phyloP scores from a whole-genome alignment of 148 eudicot genomes.

The Pharnaceum exiguum region DNA sequence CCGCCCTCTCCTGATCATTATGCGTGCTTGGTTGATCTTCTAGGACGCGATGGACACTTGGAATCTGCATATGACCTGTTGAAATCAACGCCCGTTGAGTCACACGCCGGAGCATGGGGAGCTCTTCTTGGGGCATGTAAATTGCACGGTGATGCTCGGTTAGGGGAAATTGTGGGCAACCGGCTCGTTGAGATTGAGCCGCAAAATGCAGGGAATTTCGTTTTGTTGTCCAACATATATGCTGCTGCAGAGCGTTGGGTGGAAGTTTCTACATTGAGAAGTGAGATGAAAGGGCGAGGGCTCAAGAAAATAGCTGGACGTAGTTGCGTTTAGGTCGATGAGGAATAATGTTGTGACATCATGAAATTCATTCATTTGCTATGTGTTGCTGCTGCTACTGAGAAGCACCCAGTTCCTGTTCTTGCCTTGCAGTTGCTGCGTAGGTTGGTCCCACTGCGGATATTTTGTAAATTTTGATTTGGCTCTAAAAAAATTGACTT shows the following conservation, averaged over 20 bases:
- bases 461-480: no score
- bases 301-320: conserved; percentile 43
- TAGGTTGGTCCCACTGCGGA: no score
- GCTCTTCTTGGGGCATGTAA: conserved; percentile 77
- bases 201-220: conserved; percentile 44
- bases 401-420: no score
- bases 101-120: conserved; percentile 68
- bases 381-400: no score
- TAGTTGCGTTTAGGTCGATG: conserved; percentile 37
- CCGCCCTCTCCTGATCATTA: conserved; percentile 60
- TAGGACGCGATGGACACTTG: conserved; percentile 59
- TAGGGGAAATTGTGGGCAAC: conserved; percentile 46
- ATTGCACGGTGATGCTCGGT: conserved; percentile 39
- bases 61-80: conserved; percentile 57
- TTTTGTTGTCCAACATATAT: conserved; percentile 56
- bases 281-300: conserved; percentile 43
- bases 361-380: no score
- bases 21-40: conserved; percentile 66
- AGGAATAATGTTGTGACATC: no score
- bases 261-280: conserved; percentile 47
- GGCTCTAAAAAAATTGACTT: no score
- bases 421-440: no score
- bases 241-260: conserved; percentile 64
- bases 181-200: conserved; percentile 58
- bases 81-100: conserved; percentile 44